Base-by-base conservation (phyloP, 305 asterid genomes). In the Plantago coronopus region DNA sequence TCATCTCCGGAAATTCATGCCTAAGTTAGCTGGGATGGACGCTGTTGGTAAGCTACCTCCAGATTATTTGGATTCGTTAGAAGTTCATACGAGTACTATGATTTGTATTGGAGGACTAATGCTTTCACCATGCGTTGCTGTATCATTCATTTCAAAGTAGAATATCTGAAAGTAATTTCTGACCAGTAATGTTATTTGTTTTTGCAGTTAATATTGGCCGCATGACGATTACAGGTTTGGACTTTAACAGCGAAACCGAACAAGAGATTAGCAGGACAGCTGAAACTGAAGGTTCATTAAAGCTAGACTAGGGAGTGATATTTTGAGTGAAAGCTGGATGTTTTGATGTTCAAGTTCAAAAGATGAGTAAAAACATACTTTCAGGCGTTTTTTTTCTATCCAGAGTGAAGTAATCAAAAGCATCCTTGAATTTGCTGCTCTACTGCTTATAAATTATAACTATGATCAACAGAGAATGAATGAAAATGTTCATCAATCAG, bases 1-100 rank as follows among this genome's bases (percentile, higher is more conserved):
- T 27, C 99, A 94, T 75, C 83, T 94, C 71, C 78, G 61, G 56
- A 79, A 76, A 71, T 94, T 85, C 94, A 94, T 94, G 95, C 99
- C 99, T 31, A 94, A 94, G 73, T 73, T 94, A 76, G 80, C 81
- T 10, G 97, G 96, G 74, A 76, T 81, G 84, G 93, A 85, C 71
- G 99, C 97, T 48, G 89, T 94, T 20, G 96, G 99, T 94, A 80
- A 81, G 50, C 16, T 2, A 0, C 8, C 34, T 45, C 53, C n/a
- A 62, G 44, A n/a, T 19, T 46, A 9, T 16, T n/a, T 46, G 8
- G 51, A 19, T 46, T 46, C 21, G 16, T 46, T 46, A 17, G 10
- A 46, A 19, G 20, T 19, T 46, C 2, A 19, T 46, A 9, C 9
- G 12, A 34, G 11, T 34, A 34, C 7, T 34, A 6, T 34, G 40